Conservation (phyloP, 2,329 filamentous ascomycete species). For the Xylaria digitata region DNA sequence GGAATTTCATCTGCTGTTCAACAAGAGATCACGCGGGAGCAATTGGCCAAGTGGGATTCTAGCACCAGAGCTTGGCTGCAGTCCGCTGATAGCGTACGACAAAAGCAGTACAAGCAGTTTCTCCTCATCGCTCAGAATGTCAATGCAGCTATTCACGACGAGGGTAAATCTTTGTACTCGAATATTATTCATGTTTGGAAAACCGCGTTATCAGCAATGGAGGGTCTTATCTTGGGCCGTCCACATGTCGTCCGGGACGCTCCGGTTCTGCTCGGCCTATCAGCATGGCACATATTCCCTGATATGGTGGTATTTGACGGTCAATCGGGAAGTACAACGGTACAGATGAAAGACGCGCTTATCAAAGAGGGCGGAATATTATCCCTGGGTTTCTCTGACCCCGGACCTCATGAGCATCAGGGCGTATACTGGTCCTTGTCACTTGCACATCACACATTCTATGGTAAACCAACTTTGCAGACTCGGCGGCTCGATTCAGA, state of each 20-base stretch:
- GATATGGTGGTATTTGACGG: constrained; percentile 23
- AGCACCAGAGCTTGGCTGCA: constrained; percentile 50
- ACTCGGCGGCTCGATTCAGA: constrained; percentile 16
- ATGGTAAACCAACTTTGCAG: constrained; percentile 17
- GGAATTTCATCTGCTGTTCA: constrained; percentile 4
- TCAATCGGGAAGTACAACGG: neutral
- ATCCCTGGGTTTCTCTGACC: constrained; percentile 27
- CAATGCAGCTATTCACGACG: constrained; percentile 13
- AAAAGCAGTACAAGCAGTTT: constrained; percentile 26
- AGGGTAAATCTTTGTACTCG: constrained; percentile 9
- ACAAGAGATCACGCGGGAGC: constrained; percentile 35
- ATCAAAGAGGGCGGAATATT: constrained; percentile 26
- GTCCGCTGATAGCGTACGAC: constrained; percentile 45
- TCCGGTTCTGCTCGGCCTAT: constrained; percentile 27
- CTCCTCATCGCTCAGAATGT: constrained; percentile 33
- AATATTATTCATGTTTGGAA: constrained; percentile 30
- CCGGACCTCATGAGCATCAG: neutral
- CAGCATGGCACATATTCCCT: constrained; percentile 35
- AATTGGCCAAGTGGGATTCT: constrained; percentile 49
- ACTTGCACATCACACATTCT: constrained; percentile 33
- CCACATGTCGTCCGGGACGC: constrained; percentile 25
- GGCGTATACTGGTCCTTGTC: constrained; percentile 33
- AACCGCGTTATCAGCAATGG: constrained; percentile 17
- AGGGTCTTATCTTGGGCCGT: constrained; percentile 27
- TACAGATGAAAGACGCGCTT: constrained; percentile 25